Conservation (phyloP, 139 green algal species). For the Chlorella sp. region DNA sequence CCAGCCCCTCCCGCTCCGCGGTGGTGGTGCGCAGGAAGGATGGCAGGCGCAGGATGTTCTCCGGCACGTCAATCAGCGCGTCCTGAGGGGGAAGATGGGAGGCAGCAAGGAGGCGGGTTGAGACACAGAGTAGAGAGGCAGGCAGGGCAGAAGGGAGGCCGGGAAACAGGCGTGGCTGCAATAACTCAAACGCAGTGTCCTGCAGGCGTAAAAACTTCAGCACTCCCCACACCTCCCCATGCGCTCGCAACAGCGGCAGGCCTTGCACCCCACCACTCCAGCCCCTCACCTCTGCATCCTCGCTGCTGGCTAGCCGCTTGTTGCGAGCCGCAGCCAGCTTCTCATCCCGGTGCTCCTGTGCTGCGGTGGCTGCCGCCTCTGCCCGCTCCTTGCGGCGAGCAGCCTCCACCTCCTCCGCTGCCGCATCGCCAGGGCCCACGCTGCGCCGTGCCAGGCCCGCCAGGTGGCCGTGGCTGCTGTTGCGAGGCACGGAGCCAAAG, state of each 20-base stretch:
- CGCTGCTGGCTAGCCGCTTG: not conserved
- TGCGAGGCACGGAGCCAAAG: not conserved
- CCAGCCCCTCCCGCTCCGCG: not conserved
- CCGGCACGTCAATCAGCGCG: constrained; percentile 24
- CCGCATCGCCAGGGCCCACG: not conserved
- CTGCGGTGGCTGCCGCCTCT: not conserved
- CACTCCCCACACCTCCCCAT: no score
- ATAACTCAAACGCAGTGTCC: no score
- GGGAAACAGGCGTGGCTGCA: no score
- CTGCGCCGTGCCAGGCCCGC: not conserved
- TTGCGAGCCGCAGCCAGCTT: constrained; percentile 14
- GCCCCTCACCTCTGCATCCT: not conserved
- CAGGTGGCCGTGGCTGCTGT: constrained; percentile 24
- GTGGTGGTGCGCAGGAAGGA: constrained; percentile 12
- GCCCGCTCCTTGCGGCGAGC: not conserved
- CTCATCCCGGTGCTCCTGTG: constrained; percentile 13
- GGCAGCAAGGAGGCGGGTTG: no score
- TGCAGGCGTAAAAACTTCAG: no score
- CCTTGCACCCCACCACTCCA: no score
- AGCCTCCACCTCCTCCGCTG: not conserved
- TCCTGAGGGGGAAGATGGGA: not conserved
- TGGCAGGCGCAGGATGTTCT: constrained; percentile 29
- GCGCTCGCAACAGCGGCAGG: no score
- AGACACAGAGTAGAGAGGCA: no score
- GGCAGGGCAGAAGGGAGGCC: no score